Evolutionary conservation across 139 green algal species (phyloP), one percentile per base, ranked within the genome.

Genomic region (Helicosporidium sp.): DNA sequence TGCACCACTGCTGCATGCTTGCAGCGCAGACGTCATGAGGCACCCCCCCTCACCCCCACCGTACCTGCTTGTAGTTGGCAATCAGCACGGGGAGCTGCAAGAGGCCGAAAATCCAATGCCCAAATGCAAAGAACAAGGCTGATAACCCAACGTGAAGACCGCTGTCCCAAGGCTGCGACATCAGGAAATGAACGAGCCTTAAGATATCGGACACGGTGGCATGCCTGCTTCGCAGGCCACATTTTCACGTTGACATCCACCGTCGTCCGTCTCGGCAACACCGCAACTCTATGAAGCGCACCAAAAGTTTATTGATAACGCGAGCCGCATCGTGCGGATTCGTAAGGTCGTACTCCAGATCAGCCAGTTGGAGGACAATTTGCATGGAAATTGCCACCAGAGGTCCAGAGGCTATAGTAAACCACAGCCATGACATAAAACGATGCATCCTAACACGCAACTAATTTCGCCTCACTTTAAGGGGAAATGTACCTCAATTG

Each of bases 281-380:
- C n/a, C n/a, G n/a, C n/a, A n/a, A n/a, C n/a, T n/a, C n/a, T n/a
- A n/a, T n/a, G n/a, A n/a, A n/a, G n/a, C 74, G 49, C 20, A 87
- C 64, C 54, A 84, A 63, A 34, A 77, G 71, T 19, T 36, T 49
- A 59, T 91, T 91, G 34, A 88, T 53, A 20, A 57, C 69, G 19
- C 34, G 46, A 6, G 70, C 64, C 0, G 82, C 59, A 45, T 91
- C 80, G 46, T 84, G 84, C 0, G 80, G 80, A 47, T 91, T 91
- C 24, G 92, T 74, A 48, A 80, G 80, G 36, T 91, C 80, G 23
- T 77, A 76, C 43, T 91, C 80, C 13, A 91, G 52, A 43, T 91
- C 80, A 7, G 78, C 76, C 1, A 93, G 49, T 12, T 61, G 73
- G 18, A 91, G 76, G 5, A 92, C 60, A 65, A 83, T 64, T 40